These are phyloP conservation scores for Cystofilobasidium capitatum DNA, from an alignment of 768 basidiomycete genomes.

Conservation along the genomic window DNA sequence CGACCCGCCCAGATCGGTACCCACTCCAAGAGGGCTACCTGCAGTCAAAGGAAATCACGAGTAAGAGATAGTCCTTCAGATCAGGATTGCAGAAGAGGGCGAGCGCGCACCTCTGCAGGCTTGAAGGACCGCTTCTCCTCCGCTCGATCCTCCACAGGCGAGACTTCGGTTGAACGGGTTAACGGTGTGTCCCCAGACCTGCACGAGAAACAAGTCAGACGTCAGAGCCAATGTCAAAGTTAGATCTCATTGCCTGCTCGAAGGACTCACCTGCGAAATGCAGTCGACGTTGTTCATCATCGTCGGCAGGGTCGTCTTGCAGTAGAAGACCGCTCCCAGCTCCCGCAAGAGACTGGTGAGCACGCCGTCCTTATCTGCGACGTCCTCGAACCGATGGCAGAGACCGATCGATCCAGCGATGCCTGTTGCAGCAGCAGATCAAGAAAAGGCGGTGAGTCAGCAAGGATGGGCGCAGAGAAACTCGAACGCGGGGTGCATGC, in stretches of 20 bases:
- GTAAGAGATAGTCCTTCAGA: background rate
- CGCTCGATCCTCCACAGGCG: conserved; percentile 5
- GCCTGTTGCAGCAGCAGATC: background rate
- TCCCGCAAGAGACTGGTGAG: conserved; percentile 57
- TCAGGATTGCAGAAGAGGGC: background rate
- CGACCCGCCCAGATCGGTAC: conserved; percentile 39
- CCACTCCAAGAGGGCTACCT: conserved; percentile 9
- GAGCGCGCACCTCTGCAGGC: background rate
- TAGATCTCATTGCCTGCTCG: background rate
- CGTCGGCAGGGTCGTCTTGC: conserved; percentile 50
- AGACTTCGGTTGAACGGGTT: conserved; percentile 8
- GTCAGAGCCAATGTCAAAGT: too few relatives aligned
- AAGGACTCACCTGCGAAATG: background rate
- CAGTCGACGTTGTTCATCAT: conserved; percentile 19
- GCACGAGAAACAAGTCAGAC: background rate
- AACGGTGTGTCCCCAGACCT: conserved; percentile 5
- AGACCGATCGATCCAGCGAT: background rate
- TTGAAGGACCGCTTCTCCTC: conserved; percentile 5
- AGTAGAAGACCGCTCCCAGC: conserved; percentile 61
- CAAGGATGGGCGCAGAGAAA: background rate
- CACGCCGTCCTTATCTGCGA: conserved; percentile 51
- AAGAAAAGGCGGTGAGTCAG: background rate
- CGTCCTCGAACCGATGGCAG: background rate
- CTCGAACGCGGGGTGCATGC: background rate
- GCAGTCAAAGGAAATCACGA: background rate